Evolutionary conservation across 1,284 basidiomycete species (phyloP), one percentile per base, ranked within the genome.

Genomic region (Papiliotrema fonsecae): DNA sequence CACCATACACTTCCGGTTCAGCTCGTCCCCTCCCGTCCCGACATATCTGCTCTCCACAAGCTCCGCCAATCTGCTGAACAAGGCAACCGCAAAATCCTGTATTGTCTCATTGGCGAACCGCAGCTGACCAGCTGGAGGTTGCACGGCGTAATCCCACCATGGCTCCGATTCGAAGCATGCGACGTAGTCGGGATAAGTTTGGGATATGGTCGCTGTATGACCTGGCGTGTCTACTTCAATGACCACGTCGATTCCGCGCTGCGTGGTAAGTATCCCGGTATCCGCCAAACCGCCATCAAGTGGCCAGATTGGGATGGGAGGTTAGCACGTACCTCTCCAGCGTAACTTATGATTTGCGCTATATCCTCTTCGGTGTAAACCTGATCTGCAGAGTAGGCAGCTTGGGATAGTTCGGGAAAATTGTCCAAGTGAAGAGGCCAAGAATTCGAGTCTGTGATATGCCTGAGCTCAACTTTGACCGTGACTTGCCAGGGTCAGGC

Each of bases 91-190:
- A 56, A 80, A 83, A 10, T 75, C 68, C 44, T 71, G 61, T 0
- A 76, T 78, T 11, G 61, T 61, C 30, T 70, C 58, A 3, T 79
- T 78, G 3, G 85, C 81, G 56, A 89, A 75, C 36, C 84, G 82
- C 19, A 91, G 78, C 72, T 90, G 87, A 31, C 88, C 88, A 0
- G 87, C 79, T 1, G 89, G 88, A 3, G 87, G 87, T 64, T 89
- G 53, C 35, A 55, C 36, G 4, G 85, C 85, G 57, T 79, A 85
- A 6, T 67, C 71, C 2, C 76, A 55, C 86, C 86, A 88, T 0
- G 85, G 84, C 3, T 74, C 69, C 1, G 77, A 74, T 52, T 82
- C 76, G 11, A 78, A 74, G 67, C 89, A 92, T 1, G 87, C 86
- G 39, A 92, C 73, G 59, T 82, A 78, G 35, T 88, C 84, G 0